These are phyloP conservation scores for Venturia asperata DNA, from an alignment of 2,329 filamentous ascomycete genomes.

Conservation along the genomic window DNA sequence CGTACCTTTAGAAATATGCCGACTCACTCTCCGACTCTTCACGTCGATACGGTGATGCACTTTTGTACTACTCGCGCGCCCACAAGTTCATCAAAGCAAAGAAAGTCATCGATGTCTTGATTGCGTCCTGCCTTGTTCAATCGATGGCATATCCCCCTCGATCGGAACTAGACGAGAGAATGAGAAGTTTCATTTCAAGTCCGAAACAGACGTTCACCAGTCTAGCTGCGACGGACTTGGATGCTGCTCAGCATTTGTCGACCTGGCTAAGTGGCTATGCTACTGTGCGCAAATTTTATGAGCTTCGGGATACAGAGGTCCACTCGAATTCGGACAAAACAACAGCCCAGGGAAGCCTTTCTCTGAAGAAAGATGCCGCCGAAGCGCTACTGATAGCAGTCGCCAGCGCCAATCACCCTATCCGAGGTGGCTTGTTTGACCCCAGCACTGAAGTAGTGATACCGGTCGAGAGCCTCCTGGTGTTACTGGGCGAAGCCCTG, in stretches of 20 bases:
- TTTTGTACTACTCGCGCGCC: slow-evolving; percentile 86
- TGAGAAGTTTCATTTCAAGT: slow-evolving; percentile 62
- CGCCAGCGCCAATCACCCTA: slow-evolving; percentile 78
- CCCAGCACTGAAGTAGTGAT: slow-evolving; percentile 73
- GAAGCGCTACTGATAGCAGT: slow-evolving; percentile 75
- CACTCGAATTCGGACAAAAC: slow-evolving; percentile 19
- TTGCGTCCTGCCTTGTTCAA: slow-evolving; percentile 78
- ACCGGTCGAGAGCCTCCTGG: slow-evolving; percentile 77
- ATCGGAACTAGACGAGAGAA: slow-evolving; percentile 63
- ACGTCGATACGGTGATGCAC: slow-evolving; percentile 73
- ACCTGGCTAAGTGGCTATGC: slow-evolving; percentile 88
- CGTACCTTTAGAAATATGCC: slow-evolving; percentile 49
- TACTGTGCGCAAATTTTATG: slow-evolving; percentile 82
- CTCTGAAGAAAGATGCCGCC: slow-evolving; percentile 43
- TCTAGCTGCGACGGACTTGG: slow-evolving; percentile 66
- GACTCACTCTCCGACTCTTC: slow-evolving; percentile 66
- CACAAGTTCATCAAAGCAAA: slow-evolving; percentile 73
- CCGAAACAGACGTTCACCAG: slow-evolving; percentile 64
- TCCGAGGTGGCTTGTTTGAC: slow-evolving; percentile 85
- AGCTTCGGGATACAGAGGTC: slow-evolving; percentile 67
- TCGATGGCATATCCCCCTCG: slow-evolving; percentile 71
- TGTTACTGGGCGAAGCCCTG: slow-evolving; percentile 75
- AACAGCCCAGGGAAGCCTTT: neutral
- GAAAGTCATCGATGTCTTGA: slow-evolving; percentile 77
- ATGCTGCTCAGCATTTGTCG: slow-evolving; percentile 76